Evolutionary conservation across 106 monocot genomes (phyloP).

Genomic region (Gastrodia elata): DNA sequence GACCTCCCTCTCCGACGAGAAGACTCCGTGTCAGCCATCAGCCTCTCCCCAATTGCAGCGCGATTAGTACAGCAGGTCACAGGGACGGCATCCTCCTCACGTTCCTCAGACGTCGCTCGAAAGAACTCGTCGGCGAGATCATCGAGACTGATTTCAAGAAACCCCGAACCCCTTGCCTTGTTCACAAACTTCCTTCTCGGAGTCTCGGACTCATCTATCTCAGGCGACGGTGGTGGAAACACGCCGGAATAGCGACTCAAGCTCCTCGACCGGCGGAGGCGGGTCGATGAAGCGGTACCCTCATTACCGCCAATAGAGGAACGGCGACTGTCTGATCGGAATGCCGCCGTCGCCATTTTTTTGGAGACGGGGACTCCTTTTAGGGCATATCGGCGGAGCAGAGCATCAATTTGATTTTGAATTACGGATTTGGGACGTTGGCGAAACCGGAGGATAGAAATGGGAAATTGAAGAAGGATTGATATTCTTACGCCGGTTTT

Average conservation of each 20-base stretch:
- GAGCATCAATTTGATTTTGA: not conserved
- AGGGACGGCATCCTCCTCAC: slow-evolving; percentile 10
- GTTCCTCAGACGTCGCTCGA: slow-evolving; percentile 28
- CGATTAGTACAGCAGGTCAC: slow-evolving; percentile 7
- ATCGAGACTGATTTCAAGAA: slow-evolving; percentile 64
- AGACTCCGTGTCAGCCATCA: slow-evolving; percentile 44
- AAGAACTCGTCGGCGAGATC: slow-evolving; percentile 87
- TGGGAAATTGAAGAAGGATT: not conserved
- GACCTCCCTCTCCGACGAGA: slow-evolving; percentile 60
- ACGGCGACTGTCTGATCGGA: slow-evolving; percentile 26
- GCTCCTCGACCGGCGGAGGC: slow-evolving; percentile 58
- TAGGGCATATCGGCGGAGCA: not conserved
- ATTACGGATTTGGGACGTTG: not conserved
- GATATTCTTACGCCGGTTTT: not conserved
- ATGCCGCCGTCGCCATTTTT: slow-evolving; percentile 37
- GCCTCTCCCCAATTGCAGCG: slow-evolving; percentile 18
- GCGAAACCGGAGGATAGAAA: not conserved
- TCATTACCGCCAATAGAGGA: slow-evolving; percentile 15
- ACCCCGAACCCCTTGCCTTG: slow-evolving; percentile 50
- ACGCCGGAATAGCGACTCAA: slow-evolving; percentile 48
- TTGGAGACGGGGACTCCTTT: not conserved
- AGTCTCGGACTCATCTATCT: slow-evolving; percentile 25
- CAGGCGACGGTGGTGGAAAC: slow-evolving; percentile 27
- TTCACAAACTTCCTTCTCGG: slow-evolving; percentile 63
- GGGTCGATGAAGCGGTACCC: slow-evolving; percentile 32